Conservation (phyloP, 2,329 filamentous ascomycete genomes). For the Trichoderma brevicompactum region DNA sequence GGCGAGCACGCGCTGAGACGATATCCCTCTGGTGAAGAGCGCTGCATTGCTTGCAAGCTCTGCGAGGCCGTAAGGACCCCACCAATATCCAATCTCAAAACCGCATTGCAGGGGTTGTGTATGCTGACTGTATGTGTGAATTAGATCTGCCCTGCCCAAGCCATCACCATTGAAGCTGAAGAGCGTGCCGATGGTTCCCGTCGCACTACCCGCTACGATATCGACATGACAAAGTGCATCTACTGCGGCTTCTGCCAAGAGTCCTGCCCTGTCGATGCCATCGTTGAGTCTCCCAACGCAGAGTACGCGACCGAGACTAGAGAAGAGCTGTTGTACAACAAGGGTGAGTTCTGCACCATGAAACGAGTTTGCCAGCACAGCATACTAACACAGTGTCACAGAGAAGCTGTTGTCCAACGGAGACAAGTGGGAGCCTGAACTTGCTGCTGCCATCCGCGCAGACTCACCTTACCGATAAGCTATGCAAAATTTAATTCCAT, state of each 20-base stretch:
- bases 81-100: not conserved
- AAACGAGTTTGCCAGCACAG: not conserved
- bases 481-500: slow-evolving; percentile 16
- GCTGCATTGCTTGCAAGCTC: slow-evolving; percentile 99
- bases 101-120: slow-evolving; percentile 1
- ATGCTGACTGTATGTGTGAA: not conserved
- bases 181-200: slow-evolving; percentile 95
- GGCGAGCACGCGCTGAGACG: slow-evolving; percentile 95
- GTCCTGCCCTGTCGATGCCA: slow-evolving; percentile 97
- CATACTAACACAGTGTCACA: slow-evolving; percentile 33
- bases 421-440: slow-evolving; percentile 97
- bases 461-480: slow-evolving; percentile 86
- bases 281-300: slow-evolving; percentile 66
- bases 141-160: slow-evolving; percentile 90
- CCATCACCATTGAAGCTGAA: slow-evolving; percentile 98
- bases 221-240: slow-evolving; percentile 99
- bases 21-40: slow-evolving; percentile 96
- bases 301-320: slow-evolving; percentile 70
- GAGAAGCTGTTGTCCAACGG: slow-evolving; percentile 88
- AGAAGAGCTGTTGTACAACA: slow-evolving; percentile 97
- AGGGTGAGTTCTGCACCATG: slow-evolving; percentile 55
- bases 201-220: slow-evolving; percentile 96
- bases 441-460: slow-evolving; percentile 88
- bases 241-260: slow-evolving; percentile 99
- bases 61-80: slow-evolving; percentile 74